phyloP scores from a whole-genome alignment of 257 asterid genomes.

The Solanum dulcamara region DNA sequence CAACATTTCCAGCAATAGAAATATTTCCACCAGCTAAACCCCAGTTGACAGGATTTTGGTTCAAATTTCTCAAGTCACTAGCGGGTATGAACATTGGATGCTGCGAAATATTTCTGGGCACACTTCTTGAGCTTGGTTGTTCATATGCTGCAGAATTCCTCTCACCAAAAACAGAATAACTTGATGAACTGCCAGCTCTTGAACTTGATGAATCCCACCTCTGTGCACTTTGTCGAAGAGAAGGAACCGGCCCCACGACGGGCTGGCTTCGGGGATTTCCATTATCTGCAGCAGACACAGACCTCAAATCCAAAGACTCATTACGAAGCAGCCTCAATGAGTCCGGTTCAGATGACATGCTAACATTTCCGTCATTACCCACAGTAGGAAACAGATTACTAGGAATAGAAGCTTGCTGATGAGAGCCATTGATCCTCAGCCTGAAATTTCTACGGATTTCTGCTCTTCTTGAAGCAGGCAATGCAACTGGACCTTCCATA shows the following conservation, averaged over 20 bases:
- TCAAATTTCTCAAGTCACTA: conserved; percentile 34
- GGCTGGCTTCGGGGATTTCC: neutral
- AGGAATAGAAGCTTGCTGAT: conserved; percentile 34
- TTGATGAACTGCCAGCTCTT: conserved; percentile 4
- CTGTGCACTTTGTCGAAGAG: neutral
- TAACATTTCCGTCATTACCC: conserved; percentile 19
- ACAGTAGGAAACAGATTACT: conserved; percentile 15
- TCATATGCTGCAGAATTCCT: conserved; percentile 22
- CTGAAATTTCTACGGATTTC: conserved; percentile 54
- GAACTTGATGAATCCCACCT: conserved; percentile 6
- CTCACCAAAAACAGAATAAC: conserved; percentile 11
- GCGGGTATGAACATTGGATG: conserved; percentile 61
- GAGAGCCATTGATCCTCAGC: conserved; percentile 46
- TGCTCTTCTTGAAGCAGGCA: conserved; percentile 19
- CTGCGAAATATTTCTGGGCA: conserved; percentile 59
- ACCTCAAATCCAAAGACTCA: neutral
- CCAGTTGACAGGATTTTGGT: conserved; percentile 47
- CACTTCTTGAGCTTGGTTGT: conserved; percentile 24
- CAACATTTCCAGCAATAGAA: conserved; percentile 26
- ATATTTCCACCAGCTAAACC: conserved; percentile 29
- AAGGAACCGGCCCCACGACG: neutral
- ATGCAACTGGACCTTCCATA: conserved; percentile 25
- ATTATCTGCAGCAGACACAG: neutral
- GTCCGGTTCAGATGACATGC: conserved; percentile 27
- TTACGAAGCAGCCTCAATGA: conserved; percentile 31